Base-by-base conservation (phyloP, 345 rosid genomes). In the Balakata baccata region DNA sequence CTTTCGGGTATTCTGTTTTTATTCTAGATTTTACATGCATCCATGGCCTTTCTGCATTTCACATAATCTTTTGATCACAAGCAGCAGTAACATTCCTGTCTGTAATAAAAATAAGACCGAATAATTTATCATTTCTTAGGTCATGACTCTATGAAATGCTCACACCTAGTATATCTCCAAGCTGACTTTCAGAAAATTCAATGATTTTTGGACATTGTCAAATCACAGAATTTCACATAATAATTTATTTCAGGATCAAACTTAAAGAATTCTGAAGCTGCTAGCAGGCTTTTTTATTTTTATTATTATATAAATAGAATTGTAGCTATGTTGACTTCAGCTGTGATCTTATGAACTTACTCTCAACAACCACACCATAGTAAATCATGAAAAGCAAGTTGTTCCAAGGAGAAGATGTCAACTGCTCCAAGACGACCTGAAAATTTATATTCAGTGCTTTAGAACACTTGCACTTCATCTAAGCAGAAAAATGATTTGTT, bases 321-420 rank as follows among this genome's bases (percentile, higher is more conserved):
- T 52, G n/a, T 16, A 6, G 18, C 16, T 3, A 0, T 10, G 53
- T 13, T 52, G n/a, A 52, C 0, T 52, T 3, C 6, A 52, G 67
- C 14, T 18, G 23, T 51, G 43, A 41, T 1, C 22, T 18, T 41
- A 56, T 11, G 16, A 23, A 77, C 93, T 83, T 81, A 89, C 97
- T 83, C 69, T 94, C 97, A 7, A 92, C 71, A 50, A 90, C 81
- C 52, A 86, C 66, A 63, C 92, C 97, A 79, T 86, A 94, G 78
- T 88, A 92, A 77, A 92, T 66, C 97, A 88, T 87, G 87, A 90
- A 92, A 62, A 92, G 68, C 79, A 94, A 75, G 84, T 89, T 92
- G 88, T 90, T 94, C 88, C 89, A 84, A 64, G 97, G 98, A 78
- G 98, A 94, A 70, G 90, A 56, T 60, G 97, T 92, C 83, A 90